phyloP scores from a whole-genome alignment of 805 yeast species.

The Wickerhamomyces subpelliculosus region DNA sequence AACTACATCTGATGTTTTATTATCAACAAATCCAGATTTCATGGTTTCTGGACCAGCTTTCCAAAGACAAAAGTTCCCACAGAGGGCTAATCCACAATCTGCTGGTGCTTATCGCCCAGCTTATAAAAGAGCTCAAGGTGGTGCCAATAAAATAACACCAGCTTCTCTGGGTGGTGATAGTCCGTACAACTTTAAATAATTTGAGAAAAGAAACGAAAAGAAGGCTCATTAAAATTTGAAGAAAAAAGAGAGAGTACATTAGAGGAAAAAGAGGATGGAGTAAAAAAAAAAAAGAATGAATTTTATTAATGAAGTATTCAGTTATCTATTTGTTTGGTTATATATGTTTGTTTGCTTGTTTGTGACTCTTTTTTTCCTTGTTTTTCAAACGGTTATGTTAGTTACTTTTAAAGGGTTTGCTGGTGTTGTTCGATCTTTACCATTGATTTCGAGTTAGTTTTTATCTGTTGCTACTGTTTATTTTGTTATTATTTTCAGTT shows the following conservation, averaged over 20 bases:
- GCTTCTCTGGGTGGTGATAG: constrained; percentile 35
- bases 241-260: background rate
- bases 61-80: constrained; percentile 2
- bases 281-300: too few species aligned
- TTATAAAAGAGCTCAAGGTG: constrained; percentile 27
- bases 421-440: too few species aligned
- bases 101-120: constrained; percentile 29
- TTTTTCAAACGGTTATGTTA: too few species aligned
- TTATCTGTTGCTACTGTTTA: too few species aligned
- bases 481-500: too few species aligned
- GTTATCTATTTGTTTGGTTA: too few species aligned
- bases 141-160: constrained; percentile 29
- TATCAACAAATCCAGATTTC: constrained; percentile 46
- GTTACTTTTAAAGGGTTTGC: too few species aligned
- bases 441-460: too few species aligned
- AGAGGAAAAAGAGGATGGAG: background rate
- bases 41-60: constrained; percentile 20
- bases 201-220: background rate
- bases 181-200: constrained; percentile 36
- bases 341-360: too few species aligned
- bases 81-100: constrained; percentile 8
- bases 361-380: too few species aligned
- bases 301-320: too few species aligned
- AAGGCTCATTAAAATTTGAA: background rate
- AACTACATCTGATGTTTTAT: constrained; percentile 33